Base-by-base conservation (phyloP, 257 asterid genomes). In the Cynanchum wilfordii region DNA sequence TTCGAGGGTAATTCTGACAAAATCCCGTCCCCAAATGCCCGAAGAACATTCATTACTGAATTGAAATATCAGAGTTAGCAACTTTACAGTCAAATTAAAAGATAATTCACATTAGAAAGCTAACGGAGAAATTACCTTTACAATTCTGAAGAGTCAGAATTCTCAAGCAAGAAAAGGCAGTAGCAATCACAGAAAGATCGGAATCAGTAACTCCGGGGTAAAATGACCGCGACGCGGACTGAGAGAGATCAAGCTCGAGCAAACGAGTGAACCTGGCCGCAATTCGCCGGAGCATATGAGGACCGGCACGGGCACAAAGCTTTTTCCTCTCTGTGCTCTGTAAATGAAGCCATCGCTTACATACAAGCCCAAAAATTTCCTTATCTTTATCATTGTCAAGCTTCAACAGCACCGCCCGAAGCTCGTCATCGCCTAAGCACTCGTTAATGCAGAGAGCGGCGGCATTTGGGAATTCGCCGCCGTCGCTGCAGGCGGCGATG, bases 291-390 rank as follows among this genome's bases (percentile, higher is more conserved):
- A 94, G 99, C 96, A 89, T 94, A 82, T 88, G 95, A 24, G 96
- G 96, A n/a, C 97, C 99, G 70, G 99, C 99, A 73, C 99, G 90
- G 29, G 82, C 93, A 52, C 84, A 86, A 30, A 94, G 90, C 74
- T 81, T 91, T 76, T 83, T 80, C 68, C 96, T 79, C 79, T 89
- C 96, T 16, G 88, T 86, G 85, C 96, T 94, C 87, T 94, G 99
- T 3, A 91, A 76, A 73, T 50, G 82, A 78, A 94, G 97, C 99
- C 99, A 94, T 44, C 95, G 74, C 83, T 89, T 94, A 90, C 99
- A 94, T 30, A 91, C 99, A 51, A 91, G 87, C 3, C 98, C 96
- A 79, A 94, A 94, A 0, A 72, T 76, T 50, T 91, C 96, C 82
- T 85, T 89, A 84, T 91, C 93, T 83, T 85, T 86, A 52, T 87